Base-by-base conservation (phyloP, 2,329 filamentous ascomycete genomes). In the Clarireedia paspali region DNA sequence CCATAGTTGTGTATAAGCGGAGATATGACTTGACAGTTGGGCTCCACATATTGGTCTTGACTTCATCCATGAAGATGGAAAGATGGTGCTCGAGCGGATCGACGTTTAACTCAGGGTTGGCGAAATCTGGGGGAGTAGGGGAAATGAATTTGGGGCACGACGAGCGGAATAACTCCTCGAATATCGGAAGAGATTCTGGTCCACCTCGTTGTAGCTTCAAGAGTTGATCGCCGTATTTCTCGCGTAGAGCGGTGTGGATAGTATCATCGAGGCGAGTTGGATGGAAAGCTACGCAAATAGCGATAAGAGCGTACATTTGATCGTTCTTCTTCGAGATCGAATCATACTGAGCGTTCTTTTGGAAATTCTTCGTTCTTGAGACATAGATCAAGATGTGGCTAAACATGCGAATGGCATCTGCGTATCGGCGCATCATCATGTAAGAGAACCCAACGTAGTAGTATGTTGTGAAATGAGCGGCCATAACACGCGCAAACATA, bases 401-500 rank as follows among this genome's bases (percentile, higher is more conserved):
- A 85, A 99, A 99, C 87, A 96, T 96, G 81, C 92, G 91, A 77
- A 99, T 96, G 73, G 94, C 94, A 75, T 99, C 94, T 75, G 91
- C 89, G 73, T 99, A 99, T 72, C 94, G 89, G 77, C 94, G 91
- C 89, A 97, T 95, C 94, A 99, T 99, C 92, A 99, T 97, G 87
- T 99, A 99, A 66, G 90, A 95, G 84, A 99, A 99, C 66, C 94
- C 94, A 61, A 99, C 92, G 73, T 97, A 97, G 84, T 99, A 99
- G 84, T 97, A 99, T 63, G 94, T 99, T 65, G 92, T 96, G 79
- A 97, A 97, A 80, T 99, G 94, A 57, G 94, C 94, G 54, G 94
- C 92, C 94, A 99, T 97, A 72, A 99, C 94, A 64, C 94, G 89
- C 61, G 94, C 92, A 73, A 99, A 99, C 89, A 97, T 97, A 74